Base-by-base conservation (phyloP, 129 eudicot genomes). In the Flaveria ramosissima region DNA sequence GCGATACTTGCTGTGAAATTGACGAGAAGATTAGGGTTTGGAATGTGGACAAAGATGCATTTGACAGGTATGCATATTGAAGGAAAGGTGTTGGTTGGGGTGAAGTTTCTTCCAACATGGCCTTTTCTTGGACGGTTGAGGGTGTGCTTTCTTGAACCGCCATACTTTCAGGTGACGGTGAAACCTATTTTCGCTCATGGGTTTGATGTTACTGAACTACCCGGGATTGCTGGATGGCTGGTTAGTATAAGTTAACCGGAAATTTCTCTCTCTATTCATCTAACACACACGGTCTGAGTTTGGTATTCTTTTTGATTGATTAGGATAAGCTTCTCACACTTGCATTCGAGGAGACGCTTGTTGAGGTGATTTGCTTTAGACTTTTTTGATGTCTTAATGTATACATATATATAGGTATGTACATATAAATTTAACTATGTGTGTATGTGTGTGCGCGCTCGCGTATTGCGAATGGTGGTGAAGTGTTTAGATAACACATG, bases 211-310 rank as follows among this genome's bases (percentile, higher is more conserved):
- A 94, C 98, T 12, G 98, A 94, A 77, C 77, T 94, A 50, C 97
- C 99, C 17, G 99, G 99, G 47, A 89, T 94, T 76, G 97, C 99
- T 55, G 97, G 97, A 78, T 94, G 99, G 99, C 83, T 94, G 85
- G 97, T 91, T 66, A 77, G 80, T 77, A 56, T 59, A 51, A 30
- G 36, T 30, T 30, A 30, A 30, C 36, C 36, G 36, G 48, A 61
- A 76, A 52, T 17, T 62, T 53, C 9, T n/a, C 43, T 30, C 50
- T 45, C 3, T 11, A 16, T 24, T 27, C 4, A 46, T 11, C 11
- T 2, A 13, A 0, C 4, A 47, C 20, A 62, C 4, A 14, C 19
- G 6, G 39, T 19, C 16, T 30, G 17, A 70, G 41, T 74, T 57
- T 48, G 20, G 11, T 57, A 8, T 55, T 20, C 41, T 13, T 50